Evolutionary conservation across 306 rosid genomes (phyloP), one percentile per base, ranked within the genome.

Genomic region (Prunus armeniaca): DNA sequence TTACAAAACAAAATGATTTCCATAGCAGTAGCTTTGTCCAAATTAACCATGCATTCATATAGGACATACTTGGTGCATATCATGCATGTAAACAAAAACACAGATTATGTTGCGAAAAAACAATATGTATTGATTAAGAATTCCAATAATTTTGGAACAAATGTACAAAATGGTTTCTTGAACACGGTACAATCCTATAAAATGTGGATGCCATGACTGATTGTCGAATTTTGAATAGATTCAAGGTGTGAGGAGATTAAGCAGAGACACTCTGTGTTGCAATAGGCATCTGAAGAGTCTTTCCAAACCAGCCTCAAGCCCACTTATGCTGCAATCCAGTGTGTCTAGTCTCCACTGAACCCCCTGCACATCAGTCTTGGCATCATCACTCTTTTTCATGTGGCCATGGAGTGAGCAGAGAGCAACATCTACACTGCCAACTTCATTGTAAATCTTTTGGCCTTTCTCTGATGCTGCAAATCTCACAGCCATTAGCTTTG

Each of bases 211-310:
- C 70, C 79, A 74, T 67, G 75, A 46, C 25, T 73, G 38, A 10
- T 5, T 63, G 0, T 20, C 65, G 62, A 41, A 61, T 27, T 62
- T 51, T 63, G 32, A 7, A 18, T n/a, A 74, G 46, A 3, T 32
- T 81, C 78, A 90, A 66, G 89, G 85, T 41, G 87, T 73, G 4
- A 87, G 79, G 81, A 94, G 84, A 74, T 92, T 92, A 27, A 95
- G 81, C 49, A 89, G 87, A 11, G 82, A 86, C 77, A 95, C 98
- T 85, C 96, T 92, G 49, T 92, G 84, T 77, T 88, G 86, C 3
- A 90, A 87, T 62, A 90, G 65, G 81, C 93, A 82, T 82, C 90
- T 89, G 75, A 87, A 88, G n/a, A 90, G 56, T 79, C 79, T 77
- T 50, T 86, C 91, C 71, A 90, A 82, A 75, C 86, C 87, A 63